These are phyloP conservation scores for Coemansia sp. DNA, from an alignment of 192 early-diverging fungal genomes.

Conservation along the genomic window DNA sequence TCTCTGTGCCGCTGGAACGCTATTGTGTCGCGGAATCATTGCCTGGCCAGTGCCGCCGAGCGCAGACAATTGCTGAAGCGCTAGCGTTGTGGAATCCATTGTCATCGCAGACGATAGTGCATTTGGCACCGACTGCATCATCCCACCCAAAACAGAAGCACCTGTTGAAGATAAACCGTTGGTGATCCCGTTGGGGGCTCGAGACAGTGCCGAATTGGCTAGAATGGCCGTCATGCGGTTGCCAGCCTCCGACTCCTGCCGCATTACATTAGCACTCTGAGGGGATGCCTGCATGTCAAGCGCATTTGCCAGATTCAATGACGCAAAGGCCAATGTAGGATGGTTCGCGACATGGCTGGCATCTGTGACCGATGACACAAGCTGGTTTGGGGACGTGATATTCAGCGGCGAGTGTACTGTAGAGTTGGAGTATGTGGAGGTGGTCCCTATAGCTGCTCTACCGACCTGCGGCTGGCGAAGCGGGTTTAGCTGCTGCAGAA, in stretches of 20 bases:
- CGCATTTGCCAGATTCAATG: conserved; percentile 40
- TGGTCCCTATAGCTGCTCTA: neutral
- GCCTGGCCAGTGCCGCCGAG: conserved; percentile 13
- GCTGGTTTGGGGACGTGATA: conserved; percentile 25
- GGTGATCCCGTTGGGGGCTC: neutral
- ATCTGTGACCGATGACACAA: conserved; percentile 24
- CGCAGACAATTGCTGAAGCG: conserved; percentile 15
- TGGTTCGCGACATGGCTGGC: conserved; percentile 18
- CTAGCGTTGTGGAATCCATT: conserved; percentile 11
- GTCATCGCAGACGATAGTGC: conserved; percentile 23
- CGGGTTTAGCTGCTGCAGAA: conserved; percentile 44
- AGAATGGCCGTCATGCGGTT: conserved; percentile 21
- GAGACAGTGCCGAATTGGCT: conserved; percentile 11
- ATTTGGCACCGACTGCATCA: conserved; percentile 47
- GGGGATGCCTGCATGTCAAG: conserved; percentile 27
- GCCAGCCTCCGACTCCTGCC: conserved; percentile 1
- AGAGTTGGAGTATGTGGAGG: conserved; percentile 9
- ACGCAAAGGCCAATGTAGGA: conserved; percentile 47
- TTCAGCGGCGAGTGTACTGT: conserved; percentile 32
- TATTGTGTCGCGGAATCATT: conserved; percentile 26
- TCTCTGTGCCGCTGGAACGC: conserved; percentile 31
- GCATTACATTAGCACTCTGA: conserved; percentile 4
- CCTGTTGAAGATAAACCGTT: neutral
- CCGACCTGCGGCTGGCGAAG: conserved; percentile 12
- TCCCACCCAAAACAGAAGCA: conserved; percentile 8